phyloP scores from a whole-genome alignment of 1,139 yeast genomes.

The Yamadazyma epiphylla region DNA sequence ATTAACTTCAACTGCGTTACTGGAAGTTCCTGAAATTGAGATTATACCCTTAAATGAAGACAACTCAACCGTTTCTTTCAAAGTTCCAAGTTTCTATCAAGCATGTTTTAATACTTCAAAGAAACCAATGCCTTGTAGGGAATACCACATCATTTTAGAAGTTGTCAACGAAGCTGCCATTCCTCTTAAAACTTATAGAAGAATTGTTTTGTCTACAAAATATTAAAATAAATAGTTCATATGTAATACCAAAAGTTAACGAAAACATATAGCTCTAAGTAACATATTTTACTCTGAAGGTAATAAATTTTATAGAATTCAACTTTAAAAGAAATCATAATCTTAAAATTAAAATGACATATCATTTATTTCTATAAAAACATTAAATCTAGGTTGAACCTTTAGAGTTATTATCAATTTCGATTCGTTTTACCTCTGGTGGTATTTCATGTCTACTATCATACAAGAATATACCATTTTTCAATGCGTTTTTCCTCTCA shows the following conservation, averaged over 20 bases:
- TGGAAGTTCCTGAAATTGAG: slow-evolving; percentile 6
- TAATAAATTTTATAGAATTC: no score
- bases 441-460: slow-evolving; percentile 8
- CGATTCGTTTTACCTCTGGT: no score
- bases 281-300: no score
- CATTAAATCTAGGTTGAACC: no score
- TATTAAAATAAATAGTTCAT: no score
- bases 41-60: slow-evolving; percentile 10
- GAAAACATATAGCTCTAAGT: no score
- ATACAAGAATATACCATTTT: slow-evolving; percentile 34
- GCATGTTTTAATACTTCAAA: slow-evolving; percentile 12
- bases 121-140: slow-evolving; percentile 6
- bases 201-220: no score
- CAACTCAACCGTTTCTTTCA: slow-evolving; percentile 13
- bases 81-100: slow-evolving; percentile 11
- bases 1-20: slow-evolving; percentile 9
- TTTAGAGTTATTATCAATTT: no score
- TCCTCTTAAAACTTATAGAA: slow-evolving; percentile 10
- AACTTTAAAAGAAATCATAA: no score
- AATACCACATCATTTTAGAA: slow-evolving; percentile 14
- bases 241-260: no score
- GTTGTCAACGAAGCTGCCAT: slow-evolving; percentile 10
- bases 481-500: slow-evolving; percentile 41
- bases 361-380: no score
- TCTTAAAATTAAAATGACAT: no score